Conservation (phyloP, 2,329 filamentous ascomycete species). For the Periconia digitata region DNA sequence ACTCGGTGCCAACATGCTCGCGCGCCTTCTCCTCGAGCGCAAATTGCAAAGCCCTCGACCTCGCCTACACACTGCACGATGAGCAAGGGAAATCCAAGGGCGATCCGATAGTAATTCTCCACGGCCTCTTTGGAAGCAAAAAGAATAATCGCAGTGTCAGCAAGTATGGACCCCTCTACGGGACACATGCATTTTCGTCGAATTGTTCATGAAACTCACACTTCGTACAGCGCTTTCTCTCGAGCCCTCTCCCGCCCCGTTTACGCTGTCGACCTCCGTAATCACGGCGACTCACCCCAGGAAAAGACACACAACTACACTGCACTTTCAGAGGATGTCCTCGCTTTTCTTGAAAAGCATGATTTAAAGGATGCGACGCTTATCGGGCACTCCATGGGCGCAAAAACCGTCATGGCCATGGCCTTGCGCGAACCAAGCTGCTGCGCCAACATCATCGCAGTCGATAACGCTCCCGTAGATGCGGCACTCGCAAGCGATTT, state of each 20-base stretch:
- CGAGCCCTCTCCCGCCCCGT: conserved; percentile 78
- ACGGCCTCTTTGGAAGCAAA: conserved; percentile 92
- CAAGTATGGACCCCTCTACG: conserved; percentile 63
- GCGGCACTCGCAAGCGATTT: conserved; percentile 75
- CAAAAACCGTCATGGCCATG: conserved; percentile 88
- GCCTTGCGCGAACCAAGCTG: conserved; percentile 70
- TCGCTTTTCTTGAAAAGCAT: conserved; percentile 74
- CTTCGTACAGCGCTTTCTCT: conserved; percentile 66
- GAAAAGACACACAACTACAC: conserved; percentile 73
- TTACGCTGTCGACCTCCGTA: conserved; percentile 85
- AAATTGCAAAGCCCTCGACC: conserved; percentile 27
- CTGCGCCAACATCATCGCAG: conserved; percentile 72
- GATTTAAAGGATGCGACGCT: conserved; percentile 70
- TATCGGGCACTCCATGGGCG: conserved; percentile 96
- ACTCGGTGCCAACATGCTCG: conserved; percentile 19
- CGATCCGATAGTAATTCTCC: conserved; percentile 82
- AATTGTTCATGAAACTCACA: background rate
- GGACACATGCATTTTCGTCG: background rate
- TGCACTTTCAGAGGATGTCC: conserved; percentile 80
- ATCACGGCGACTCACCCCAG: conserved; percentile 91
- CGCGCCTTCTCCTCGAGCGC: conserved; percentile 32
- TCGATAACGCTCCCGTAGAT: conserved; percentile 91
- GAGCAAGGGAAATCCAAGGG: conserved; percentile 38
- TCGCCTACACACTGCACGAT: conserved; percentile 39
- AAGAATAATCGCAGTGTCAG: conserved; percentile 93